Conservation (phyloP, 176 grass and related monocot species). For the Echinochloa phyllopogon region DNA sequence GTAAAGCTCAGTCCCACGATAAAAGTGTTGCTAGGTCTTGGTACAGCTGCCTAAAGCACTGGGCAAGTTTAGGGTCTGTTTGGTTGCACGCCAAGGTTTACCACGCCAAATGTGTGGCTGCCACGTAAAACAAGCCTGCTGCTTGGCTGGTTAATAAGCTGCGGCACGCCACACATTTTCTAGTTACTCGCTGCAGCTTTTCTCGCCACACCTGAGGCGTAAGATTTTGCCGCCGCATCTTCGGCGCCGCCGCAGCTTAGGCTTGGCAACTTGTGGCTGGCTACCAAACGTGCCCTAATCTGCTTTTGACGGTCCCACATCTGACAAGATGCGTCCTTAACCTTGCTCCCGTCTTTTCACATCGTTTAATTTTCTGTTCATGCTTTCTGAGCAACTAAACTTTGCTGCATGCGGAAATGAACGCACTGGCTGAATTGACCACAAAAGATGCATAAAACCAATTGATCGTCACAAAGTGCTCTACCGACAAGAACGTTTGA, state of each 20-base stretch:
- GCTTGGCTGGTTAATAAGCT: too few species aligned
- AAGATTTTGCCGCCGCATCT: too few species aligned
- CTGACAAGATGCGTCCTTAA: neutral
- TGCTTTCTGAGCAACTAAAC: neutral
- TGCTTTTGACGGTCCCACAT: constrained; percentile 21
- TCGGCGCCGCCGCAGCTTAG: too few species aligned
- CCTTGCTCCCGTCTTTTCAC: neutral
- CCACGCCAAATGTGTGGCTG: too few species aligned
- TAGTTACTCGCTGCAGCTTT: too few species aligned
- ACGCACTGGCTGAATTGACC: neutral
- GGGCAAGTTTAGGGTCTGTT: neutral
- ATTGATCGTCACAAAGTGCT: neutral
- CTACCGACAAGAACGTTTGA: neutral
- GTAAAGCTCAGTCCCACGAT: constrained; percentile 29
- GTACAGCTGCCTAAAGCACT: neutral
- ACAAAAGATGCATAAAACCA: constrained; percentile 3
- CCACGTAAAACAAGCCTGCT: too few species aligned
- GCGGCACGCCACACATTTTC: too few species aligned
- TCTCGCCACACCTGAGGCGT: too few species aligned
- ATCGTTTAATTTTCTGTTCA: neutral
- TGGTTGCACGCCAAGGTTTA: too few species aligned
- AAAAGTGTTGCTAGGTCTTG: constrained; percentile 8
- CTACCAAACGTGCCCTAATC: too few species aligned
- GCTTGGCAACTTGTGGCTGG: too few species aligned
- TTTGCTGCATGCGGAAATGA: constrained; percentile 15